These are phyloP conservation scores for Xylaria digitata DNA, from an alignment of 2,329 filamentous ascomycete species.

Conservation along the genomic window DNA sequence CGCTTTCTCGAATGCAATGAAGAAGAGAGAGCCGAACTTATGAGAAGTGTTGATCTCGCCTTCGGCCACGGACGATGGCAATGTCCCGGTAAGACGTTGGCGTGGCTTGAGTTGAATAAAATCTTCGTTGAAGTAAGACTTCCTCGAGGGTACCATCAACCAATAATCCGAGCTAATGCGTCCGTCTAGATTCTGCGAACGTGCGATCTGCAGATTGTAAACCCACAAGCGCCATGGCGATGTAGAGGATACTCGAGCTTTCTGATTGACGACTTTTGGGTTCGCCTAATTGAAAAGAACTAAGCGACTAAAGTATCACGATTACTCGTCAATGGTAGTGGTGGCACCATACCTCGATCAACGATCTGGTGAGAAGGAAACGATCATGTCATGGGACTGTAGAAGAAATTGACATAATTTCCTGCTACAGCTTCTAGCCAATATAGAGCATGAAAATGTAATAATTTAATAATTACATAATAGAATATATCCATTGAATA, in stretches of 20 bases:
- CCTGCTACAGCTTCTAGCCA: not conserved
- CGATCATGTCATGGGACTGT: not conserved
- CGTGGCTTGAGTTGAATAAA: conserved; percentile 45
- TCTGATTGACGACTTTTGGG: conserved; percentile 42
- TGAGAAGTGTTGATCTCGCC: conserved; percentile 42
- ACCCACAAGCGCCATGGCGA: conserved; percentile 41
- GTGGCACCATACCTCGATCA: no score
- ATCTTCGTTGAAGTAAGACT: conserved; percentile 36
- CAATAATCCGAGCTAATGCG: conserved; percentile 13
- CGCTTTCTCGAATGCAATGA: conserved; percentile 42
- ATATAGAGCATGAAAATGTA: not conserved
- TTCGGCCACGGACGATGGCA: conserved; percentile 45
- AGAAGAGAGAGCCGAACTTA: conserved; percentile 26
- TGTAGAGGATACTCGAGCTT: conserved; percentile 41
- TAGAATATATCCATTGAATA: no score
- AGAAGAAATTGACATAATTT: not conserved
- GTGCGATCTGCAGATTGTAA: conserved; percentile 44
- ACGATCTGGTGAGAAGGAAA: not conserved
- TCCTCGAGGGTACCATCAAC: not conserved
- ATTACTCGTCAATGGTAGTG: not conserved
- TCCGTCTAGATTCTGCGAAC: conserved; percentile 38
- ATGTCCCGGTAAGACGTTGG: conserved; percentile 44
- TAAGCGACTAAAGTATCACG: not conserved
- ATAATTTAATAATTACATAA: no score
- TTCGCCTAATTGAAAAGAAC: conserved; percentile 36